These are phyloP conservation scores for Gossypium ekmanianum DNA, from an alignment of 345 rosid genomes.

Conservation along the genomic window DNA sequence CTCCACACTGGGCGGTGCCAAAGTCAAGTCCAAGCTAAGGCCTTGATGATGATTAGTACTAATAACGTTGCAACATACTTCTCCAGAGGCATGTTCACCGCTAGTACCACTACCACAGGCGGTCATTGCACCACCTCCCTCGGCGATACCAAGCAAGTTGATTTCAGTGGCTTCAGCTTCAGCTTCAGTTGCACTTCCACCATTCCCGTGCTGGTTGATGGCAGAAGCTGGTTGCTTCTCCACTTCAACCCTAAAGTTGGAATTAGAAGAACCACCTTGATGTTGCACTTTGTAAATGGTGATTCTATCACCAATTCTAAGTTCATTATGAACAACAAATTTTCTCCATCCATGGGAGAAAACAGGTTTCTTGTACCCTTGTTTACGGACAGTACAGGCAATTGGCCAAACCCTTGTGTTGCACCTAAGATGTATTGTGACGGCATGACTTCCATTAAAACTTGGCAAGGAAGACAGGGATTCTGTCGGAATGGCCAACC, in stretches of 20 bases:
- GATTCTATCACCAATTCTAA: not conserved
- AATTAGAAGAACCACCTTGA: not conserved
- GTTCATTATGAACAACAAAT: not conserved
- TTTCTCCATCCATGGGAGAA: constrained; percentile 4
- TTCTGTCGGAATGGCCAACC: not conserved
- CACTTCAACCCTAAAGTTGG: not conserved
- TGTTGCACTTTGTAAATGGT: not conserved
- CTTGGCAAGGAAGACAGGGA: not conserved
- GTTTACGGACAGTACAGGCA: not conserved
- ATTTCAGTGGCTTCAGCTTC: not conserved
- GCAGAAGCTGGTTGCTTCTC: not conserved
- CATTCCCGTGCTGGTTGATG: not conserved
- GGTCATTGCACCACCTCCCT: not conserved
- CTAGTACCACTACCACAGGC: not conserved
- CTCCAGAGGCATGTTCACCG: not conserved
- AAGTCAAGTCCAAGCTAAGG: not conserved
- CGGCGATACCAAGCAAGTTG: not conserved
- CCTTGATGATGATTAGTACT: not conserved
- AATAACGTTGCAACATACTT: not conserved
- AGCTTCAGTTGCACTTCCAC: not conserved
- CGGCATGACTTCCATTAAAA: not conserved
- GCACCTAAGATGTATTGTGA: not conserved
- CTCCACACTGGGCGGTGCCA: not conserved
- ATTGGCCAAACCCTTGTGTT: not conserved
- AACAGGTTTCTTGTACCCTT: not conserved